Conservation (phyloP, 805 yeast species). For the Saccharomycopsis sp. region DNA sequence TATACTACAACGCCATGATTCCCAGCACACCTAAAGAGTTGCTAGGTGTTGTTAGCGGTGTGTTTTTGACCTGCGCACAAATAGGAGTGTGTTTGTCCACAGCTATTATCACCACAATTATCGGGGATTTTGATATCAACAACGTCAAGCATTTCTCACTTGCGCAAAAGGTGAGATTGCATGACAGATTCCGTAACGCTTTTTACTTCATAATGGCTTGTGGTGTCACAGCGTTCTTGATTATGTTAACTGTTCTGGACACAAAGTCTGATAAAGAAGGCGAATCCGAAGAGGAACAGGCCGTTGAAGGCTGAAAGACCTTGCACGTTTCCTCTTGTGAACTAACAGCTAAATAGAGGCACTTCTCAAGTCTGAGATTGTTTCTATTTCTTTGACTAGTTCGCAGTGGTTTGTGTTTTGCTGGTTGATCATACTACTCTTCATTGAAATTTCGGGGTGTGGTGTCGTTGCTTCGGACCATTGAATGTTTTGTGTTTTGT, state of each 20-base stretch:
- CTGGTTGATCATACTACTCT: too few relatives aligned
- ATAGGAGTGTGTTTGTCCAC: background rate
- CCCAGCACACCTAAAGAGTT: conserved; percentile 1
- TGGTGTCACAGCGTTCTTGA: background rate
- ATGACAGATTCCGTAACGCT: background rate
- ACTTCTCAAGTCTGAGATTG: background rate
- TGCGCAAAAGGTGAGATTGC: background rate
- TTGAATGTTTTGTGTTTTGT: too few relatives aligned
- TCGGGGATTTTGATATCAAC: background rate
- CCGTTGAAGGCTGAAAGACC: background rate
- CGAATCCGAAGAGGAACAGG: background rate
- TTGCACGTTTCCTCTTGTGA: background rate
- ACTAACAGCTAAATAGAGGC: background rate
- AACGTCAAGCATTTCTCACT: background rate
- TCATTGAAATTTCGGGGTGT: too few relatives aligned
- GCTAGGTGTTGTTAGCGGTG: background rate
- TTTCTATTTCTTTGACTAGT: background rate
- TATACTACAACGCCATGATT: background rate
- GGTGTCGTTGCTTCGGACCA: too few relatives aligned
- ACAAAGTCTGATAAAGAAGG: background rate
- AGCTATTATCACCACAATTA: background rate
- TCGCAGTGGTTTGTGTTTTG: background rate
- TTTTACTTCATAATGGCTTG: background rate
- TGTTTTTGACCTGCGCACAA: background rate
- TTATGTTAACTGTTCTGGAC: background rate